A percentile compares a stretch with the other conserved stretches of the same genome.
These are phyloP conservation scores for Agrostemma githago DNA, from an alignment of 148 eudicot species.

Conservation along the genomic window DNA sequence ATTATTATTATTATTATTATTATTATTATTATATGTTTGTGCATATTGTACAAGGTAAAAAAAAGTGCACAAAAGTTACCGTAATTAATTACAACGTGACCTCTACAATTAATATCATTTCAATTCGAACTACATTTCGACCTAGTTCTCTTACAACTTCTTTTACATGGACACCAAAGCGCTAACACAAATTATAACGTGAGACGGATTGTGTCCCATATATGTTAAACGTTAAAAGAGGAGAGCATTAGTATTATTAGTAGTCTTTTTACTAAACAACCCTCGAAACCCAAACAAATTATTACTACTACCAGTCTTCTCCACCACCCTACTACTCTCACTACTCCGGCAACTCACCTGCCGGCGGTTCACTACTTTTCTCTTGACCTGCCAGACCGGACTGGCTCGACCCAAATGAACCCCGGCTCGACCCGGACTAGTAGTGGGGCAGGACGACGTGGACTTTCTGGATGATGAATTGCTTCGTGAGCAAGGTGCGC, in stretches of 20 bases:
- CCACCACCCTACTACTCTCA: conserved; percentile 12
- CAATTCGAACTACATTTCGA: background rate
- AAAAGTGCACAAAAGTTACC: background rate
- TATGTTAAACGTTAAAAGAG: conserved; percentile 43
- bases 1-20: too few relatives aligned
- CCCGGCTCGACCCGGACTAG: conserved; percentile 36
- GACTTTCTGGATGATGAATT: conserved; percentile 65
- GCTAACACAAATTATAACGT: too few relatives aligned
- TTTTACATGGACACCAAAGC: background rate
- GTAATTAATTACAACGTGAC: too few relatives aligned
- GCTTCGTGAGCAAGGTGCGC: conserved; percentile 92
- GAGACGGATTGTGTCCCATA: too few relatives aligned
- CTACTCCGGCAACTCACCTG: conserved; percentile 49
- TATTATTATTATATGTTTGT: too few relatives aligned
- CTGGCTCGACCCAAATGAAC: conserved; percentile 77
- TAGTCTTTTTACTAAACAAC: conserved; percentile 62
- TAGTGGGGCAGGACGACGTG: conserved; percentile 45
- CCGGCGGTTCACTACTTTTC: conserved; percentile 52
- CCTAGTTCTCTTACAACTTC: too few relatives aligned
- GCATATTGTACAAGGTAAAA: background rate
- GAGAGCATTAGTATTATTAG: background rate
- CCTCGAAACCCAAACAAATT: conserved; percentile 58
- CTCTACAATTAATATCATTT: background rate
- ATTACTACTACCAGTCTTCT: conserved; percentile 29
- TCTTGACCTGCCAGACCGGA: conserved; percentile 72